A percentile compares a stretch with the other conserved stretches of the same genome.
phyloP scores from a whole-genome alignment of 352 stramenopile species.

The Phytopythium delawarense region DNA sequence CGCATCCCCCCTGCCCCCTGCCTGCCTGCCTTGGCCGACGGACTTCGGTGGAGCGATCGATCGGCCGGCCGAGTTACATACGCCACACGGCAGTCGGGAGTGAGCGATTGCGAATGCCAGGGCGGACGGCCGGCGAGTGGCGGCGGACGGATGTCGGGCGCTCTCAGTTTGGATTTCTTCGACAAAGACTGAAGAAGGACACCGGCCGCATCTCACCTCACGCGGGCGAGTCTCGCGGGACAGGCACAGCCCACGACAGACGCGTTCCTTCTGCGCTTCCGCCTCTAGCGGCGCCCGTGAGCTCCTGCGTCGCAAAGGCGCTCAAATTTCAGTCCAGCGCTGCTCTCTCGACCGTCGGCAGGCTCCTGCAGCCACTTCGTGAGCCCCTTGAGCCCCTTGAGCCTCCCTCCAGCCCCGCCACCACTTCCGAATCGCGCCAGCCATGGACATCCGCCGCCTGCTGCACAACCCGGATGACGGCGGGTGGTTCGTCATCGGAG shows the following conservation, averaged over 20 bases:
- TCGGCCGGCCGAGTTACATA: slow-evolving; percentile 2
- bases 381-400: too few species aligned
- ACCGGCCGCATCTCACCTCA: not conserved
- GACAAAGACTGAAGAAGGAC: slow-evolving; percentile 6
- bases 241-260: slow-evolving; percentile 26
- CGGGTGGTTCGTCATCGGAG: slow-evolving; percentile 74
- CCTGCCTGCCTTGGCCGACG: not conserved
- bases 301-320: slow-evolving; percentile 15
- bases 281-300: slow-evolving; percentile 10
- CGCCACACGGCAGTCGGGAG: not conserved
- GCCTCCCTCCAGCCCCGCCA: not conserved
- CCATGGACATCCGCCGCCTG: slow-evolving; percentile 71
- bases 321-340: slow-evolving; percentile 16
- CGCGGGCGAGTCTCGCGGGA: slow-evolving; percentile 33
- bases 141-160: not conserved
- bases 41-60: slow-evolving; percentile 5
- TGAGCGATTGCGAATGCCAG: slow-evolving; percentile 6
- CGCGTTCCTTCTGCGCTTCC: slow-evolving; percentile 3
- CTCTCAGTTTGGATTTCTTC: slow-evolving; percentile 8
- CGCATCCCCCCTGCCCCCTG: not conserved
- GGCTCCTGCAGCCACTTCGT: too few species aligned
- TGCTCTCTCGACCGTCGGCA: not conserved
- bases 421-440: slow-evolving; percentile 19
- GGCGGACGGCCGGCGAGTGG: too few species aligned
- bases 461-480: slow-evolving; percentile 77